A percentile compares a stretch with the other conserved stretches of the same genome.
phyloP scores from a whole-genome alignment of 768 basidiomycete genomes.

The Asterophora lycoperdoides region DNA sequence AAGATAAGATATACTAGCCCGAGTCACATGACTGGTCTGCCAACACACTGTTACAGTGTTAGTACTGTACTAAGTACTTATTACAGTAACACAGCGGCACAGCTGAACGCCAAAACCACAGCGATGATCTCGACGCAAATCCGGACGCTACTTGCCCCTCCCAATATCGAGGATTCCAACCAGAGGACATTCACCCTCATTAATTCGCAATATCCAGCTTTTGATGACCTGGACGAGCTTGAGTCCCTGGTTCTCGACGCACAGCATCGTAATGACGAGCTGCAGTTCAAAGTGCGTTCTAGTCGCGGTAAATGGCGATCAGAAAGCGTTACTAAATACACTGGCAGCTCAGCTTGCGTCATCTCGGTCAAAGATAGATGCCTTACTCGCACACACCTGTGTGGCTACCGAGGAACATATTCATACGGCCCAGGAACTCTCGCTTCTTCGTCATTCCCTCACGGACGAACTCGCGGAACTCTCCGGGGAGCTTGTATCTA shows the following conservation, averaged over 20 bases:
- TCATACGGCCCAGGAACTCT: constrained; percentile 65
- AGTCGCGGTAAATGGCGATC: constrained; percentile 4
- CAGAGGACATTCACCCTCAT: constrained; percentile 35
- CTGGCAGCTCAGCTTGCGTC: constrained; percentile 53
- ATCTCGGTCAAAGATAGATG: constrained; percentile 46
- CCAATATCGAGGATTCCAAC: constrained; percentile 35
- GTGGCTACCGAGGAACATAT: constrained; percentile 45
- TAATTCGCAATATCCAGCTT: constrained; percentile 42
- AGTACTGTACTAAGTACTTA: too few species aligned
- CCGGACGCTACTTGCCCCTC: constrained; percentile 44
- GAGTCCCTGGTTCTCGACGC: constrained; percentile 42
- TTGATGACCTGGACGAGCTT: constrained; percentile 48
- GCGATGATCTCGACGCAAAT: constrained; percentile 32
- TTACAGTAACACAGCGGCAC: too few species aligned
- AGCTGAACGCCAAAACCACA: background rate
- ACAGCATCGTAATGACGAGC: constrained; percentile 33
- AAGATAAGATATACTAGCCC: too few species aligned
- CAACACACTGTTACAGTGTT: too few species aligned
- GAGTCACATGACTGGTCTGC: background rate
- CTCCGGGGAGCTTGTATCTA: constrained; percentile 58
- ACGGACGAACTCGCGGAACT: constrained; percentile 74
- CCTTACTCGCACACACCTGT: constrained; percentile 46
- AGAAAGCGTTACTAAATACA: constrained; percentile 29
- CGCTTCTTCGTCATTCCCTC: constrained; percentile 71
- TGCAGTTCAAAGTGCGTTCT: constrained; percentile 43